Conservation (phyloP, 2,329 filamentous ascomycete genomes). For the Colletotrichum agaves region DNA sequence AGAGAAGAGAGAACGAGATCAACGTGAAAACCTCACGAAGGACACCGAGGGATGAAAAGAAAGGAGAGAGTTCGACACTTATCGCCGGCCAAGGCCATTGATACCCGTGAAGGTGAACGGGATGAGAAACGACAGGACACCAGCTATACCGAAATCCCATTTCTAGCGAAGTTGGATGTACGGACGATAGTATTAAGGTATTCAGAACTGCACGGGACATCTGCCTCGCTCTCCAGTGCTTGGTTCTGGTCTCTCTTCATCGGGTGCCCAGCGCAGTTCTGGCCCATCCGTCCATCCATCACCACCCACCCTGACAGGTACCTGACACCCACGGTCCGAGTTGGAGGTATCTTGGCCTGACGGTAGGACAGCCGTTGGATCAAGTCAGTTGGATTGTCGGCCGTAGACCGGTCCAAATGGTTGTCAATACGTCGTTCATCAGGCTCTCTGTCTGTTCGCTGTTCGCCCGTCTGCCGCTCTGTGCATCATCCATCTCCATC, state of each 20-base stretch:
- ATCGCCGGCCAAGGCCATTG: constrained; percentile 2
- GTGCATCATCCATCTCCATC: constrained; percentile 2
- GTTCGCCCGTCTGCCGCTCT: background rate
- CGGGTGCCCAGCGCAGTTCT: constrained; percentile 7
- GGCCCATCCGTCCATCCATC: constrained; percentile 30
- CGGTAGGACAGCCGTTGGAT: constrained; percentile 4
- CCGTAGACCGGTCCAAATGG: constrained; percentile 6
- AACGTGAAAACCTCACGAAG: background rate
- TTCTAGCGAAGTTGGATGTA: background rate
- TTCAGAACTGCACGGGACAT: constrained; percentile 3
- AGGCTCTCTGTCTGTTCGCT: too few species aligned
- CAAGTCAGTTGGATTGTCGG: background rate
- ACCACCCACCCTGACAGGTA: constrained; percentile 26
- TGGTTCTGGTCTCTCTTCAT: constrained; percentile 3
- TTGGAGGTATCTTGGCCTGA: constrained; percentile 14
- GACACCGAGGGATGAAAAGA: background rate
- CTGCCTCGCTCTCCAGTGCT: constrained; percentile 18
- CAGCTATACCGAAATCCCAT: background rate
- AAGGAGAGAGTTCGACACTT: constrained; percentile 10
- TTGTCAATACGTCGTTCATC: background rate
- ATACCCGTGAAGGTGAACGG: background rate
- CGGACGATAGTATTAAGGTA: background rate
- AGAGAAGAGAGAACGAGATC: background rate
- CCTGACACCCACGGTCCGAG: constrained; percentile 26
- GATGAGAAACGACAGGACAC: background rate